phyloP scores from a whole-genome alignment of 495 filamentous ascomycete genomes.

The Talaromyces liani region DNA sequence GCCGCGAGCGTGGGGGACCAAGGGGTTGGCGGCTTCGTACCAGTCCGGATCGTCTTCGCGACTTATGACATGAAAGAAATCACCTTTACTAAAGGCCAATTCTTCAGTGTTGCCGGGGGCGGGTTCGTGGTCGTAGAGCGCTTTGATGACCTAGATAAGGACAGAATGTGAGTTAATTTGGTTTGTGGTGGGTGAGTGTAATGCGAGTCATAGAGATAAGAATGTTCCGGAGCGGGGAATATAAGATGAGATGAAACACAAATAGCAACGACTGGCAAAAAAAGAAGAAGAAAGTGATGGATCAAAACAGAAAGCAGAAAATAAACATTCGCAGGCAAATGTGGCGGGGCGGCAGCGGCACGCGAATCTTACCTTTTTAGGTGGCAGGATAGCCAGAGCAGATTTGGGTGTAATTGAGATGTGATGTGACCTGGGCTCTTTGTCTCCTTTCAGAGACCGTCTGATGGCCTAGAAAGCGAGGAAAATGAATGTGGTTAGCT shows the following conservation, averaged over 20 bases:
- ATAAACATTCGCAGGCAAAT: constrained; percentile 7
- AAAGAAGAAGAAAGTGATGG: constrained; percentile 5
- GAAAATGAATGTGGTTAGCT: not conserved
- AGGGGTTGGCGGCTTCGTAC: constrained; percentile 98
- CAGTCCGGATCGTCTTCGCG: constrained; percentile 90
- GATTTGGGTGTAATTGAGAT: constrained; percentile 88
- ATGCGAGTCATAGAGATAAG: not conserved
- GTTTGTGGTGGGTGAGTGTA: not conserved
- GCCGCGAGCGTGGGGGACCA: constrained; percentile 78
- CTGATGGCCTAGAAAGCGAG: constrained; percentile 55
- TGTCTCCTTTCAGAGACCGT: constrained; percentile 82
- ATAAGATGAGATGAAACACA: constrained; percentile 9
- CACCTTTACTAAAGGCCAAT: constrained; percentile 84
- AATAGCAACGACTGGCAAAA: constrained; percentile 8
- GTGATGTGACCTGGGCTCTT: constrained; percentile 65
- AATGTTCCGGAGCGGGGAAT: not conserved
- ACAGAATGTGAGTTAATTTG: not conserved
- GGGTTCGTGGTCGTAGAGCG: constrained; percentile 86
- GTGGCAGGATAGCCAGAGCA: constrained; percentile 89
- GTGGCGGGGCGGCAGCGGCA: constrained; percentile 5
- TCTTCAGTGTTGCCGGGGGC: constrained; percentile 59
- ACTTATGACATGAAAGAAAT: constrained; percentile 98
- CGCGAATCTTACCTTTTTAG: constrained; percentile 74
- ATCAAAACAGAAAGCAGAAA: not conserved
- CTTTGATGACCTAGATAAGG: constrained; percentile 75